Evolutionary conservation across 2,329 filamentous ascomycete genomes (phyloP).

Genomic region (Aureobasidium subglaciale): DNA sequence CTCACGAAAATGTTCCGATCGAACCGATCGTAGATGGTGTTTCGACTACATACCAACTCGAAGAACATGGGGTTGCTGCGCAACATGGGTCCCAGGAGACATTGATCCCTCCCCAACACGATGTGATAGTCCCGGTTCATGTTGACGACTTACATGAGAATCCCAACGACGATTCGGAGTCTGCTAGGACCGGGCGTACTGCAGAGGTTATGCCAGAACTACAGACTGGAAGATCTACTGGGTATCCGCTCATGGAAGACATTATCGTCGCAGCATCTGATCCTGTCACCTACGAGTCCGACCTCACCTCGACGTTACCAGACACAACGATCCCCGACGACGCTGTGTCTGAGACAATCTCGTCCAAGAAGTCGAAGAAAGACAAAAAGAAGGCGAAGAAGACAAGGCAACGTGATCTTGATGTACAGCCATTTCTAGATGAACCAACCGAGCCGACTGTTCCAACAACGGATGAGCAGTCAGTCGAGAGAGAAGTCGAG

Average conservation of each 20-base stretch:
- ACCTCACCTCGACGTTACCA: too few species aligned
- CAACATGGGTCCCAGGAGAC: too few species aligned
- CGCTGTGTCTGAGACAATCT: not conserved
- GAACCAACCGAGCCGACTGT: not conserved
- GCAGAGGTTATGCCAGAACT: not conserved
- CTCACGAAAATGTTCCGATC: too few species aligned
- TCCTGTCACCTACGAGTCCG: not conserved
- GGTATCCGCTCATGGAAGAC: too few species aligned
- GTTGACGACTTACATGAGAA: not conserved
- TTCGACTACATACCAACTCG: too few species aligned
- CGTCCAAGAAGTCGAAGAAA: constrained; percentile 18
- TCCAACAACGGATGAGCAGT: not conserved
- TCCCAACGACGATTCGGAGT: not conserved
- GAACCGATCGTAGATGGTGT: too few species aligned
- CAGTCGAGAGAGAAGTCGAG: not conserved
- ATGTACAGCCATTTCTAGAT: not conserved
- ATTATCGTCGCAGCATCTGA: not conserved
- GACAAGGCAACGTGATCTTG: constrained; percentile 1
- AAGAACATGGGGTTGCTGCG: too few species aligned
- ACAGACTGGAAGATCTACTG: too few species aligned
- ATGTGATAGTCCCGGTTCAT: not conserved
- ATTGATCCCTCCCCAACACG: too few species aligned
- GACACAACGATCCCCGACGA: too few species aligned
- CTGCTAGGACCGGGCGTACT: not conserved
- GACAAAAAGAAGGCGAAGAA: constrained; percentile 23